Evolutionary conservation across 106 monocot species (phyloP).

Genomic region (Dactylorhiza incarnata): DNA sequence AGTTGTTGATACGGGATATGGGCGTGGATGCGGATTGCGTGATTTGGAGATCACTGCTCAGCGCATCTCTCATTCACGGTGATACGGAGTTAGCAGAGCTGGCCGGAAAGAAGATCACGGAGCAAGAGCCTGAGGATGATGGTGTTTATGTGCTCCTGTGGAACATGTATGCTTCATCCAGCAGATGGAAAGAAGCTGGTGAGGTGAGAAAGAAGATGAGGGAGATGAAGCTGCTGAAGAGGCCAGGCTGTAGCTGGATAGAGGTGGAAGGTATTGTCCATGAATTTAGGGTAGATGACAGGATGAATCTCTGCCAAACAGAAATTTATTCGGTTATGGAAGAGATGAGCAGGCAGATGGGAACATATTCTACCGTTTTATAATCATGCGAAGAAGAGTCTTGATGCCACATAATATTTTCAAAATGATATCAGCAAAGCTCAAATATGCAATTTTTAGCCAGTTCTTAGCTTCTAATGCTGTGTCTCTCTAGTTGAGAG

Average conservation of each 20-base stretch:
- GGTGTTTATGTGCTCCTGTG: conserved; percentile 39
- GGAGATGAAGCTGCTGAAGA: conserved; percentile 21
- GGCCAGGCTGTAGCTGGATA: conserved; percentile 43
- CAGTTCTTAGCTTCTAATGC: no score
- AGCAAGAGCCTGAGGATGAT: conserved; percentile 27
- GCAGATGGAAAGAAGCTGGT: conserved; percentile 30
- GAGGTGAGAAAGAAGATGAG: conserved; percentile 35
- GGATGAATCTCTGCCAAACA: conserved; percentile 4
- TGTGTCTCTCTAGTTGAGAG: no score
- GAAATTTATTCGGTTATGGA: conserved; percentile 27
- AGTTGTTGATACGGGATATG: conserved; percentile 29
- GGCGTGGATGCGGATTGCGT: conserved; percentile 17
- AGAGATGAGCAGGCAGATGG: conserved; percentile 24
- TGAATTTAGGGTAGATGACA: conserved; percentile 41
- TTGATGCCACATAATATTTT: not conserved
- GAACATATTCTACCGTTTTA: not conserved
- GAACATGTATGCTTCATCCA: conserved; percentile 38
- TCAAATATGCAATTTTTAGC: not conserved
- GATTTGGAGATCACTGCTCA: conserved; percentile 40
- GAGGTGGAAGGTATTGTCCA: conserved; percentile 39
- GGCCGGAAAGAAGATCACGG: conserved; percentile 30
- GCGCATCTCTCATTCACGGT: conserved; percentile 28
- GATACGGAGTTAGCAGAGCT: conserved; percentile 24
- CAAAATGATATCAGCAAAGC: no score
- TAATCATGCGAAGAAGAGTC: conserved; percentile 7